Percentiles rank a stretch among this genome's conserved stretches.
Evolutionary conservation across 2,329 filamentous ascomycete genomes (phyloP).

Genomic region (Fusarium setosum): DNA sequence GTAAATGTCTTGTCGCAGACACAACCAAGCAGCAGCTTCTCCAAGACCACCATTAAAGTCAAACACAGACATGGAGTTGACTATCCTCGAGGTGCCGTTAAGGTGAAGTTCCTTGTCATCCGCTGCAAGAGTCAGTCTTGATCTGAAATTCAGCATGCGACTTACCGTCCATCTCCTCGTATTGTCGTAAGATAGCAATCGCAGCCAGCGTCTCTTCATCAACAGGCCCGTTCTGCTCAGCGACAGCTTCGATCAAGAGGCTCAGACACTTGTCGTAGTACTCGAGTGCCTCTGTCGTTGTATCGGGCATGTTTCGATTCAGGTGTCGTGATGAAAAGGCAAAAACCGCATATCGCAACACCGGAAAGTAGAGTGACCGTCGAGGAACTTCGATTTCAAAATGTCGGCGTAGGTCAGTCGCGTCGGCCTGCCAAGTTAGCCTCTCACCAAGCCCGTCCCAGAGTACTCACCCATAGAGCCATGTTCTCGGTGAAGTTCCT

Average conservation of each 20-base stretch:
- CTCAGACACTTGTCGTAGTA: background rate
- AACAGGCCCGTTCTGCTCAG: background rate
- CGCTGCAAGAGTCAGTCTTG: conserved; percentile 3
- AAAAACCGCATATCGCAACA: conserved; percentile 28
- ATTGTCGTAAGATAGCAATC: background rate
- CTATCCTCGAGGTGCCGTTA: conserved; percentile 28
- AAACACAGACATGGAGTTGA: conserved; percentile 33
- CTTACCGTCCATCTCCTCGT: background rate
- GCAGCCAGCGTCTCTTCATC: background rate
- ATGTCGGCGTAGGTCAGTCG: conserved; percentile 25
- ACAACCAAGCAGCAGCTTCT: conserved; percentile 32
- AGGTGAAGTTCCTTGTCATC: conserved; percentile 32
- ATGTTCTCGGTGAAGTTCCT: background rate
- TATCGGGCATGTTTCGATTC: background rate
- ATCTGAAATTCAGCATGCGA: background rate
- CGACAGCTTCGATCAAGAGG: background rate
- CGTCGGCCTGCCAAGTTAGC: conserved; percentile 1
- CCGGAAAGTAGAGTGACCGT: conserved; percentile 21
- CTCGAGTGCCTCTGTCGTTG: background rate
- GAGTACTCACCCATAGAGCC: background rate
- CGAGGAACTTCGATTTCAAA: conserved; percentile 32
- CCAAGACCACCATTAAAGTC: conserved; percentile 33
- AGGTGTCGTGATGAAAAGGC: conserved; percentile 18
- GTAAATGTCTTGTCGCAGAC: conserved; percentile 30
- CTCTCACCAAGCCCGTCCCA: no score